Conservation (phyloP, 371 early-diverging fungal species). For the Mortierella sp. region DNA sequence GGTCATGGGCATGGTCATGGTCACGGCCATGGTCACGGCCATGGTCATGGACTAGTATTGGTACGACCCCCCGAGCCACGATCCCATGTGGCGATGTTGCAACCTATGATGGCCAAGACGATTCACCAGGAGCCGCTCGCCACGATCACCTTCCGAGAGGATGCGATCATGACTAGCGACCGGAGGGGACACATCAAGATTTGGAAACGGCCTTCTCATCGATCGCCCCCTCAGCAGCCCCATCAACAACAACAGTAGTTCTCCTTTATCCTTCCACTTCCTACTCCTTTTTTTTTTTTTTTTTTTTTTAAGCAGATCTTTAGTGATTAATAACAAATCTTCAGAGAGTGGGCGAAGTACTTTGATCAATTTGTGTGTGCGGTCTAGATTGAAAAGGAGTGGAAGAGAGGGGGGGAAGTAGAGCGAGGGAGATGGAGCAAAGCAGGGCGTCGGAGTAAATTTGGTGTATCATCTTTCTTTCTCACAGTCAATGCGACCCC, state of each 20-base stretch:
- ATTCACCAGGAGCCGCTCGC: slow-evolving; percentile 82
- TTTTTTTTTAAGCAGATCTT: too few species aligned
- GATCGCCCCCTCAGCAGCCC: background rate
- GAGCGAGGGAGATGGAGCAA: too few species aligned
- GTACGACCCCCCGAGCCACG: slow-evolving; percentile 74
- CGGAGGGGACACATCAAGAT: slow-evolving; percentile 80
- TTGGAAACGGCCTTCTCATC: slow-evolving; percentile 77
- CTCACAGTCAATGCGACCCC: background rate
- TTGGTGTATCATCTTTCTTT: too few species aligned
- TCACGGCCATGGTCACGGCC: slow-evolving; percentile 52
- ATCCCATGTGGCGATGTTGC: slow-evolving; percentile 80
- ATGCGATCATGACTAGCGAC: slow-evolving; percentile 86
- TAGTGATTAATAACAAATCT: too few species aligned
- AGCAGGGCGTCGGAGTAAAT: too few species aligned
- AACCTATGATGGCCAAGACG: slow-evolving; percentile 76
- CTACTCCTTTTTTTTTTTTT: background rate
- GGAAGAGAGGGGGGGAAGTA: too few species aligned
- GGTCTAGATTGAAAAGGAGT: too few species aligned
- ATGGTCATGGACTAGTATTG: slow-evolving; percentile 27
- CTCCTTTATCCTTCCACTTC: too few species aligned
- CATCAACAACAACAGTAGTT: too few species aligned
- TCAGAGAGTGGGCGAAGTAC: too few species aligned
- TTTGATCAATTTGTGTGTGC: too few species aligned
- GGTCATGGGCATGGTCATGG: slow-evolving; percentile 51
- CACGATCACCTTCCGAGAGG: slow-evolving; percentile 82